Evolutionary conservation across 1,284 basidiomycete genomes (phyloP), one percentile per base, ranked within the genome.

Genomic region (Cutaneotrichosporon sp.): DNA sequence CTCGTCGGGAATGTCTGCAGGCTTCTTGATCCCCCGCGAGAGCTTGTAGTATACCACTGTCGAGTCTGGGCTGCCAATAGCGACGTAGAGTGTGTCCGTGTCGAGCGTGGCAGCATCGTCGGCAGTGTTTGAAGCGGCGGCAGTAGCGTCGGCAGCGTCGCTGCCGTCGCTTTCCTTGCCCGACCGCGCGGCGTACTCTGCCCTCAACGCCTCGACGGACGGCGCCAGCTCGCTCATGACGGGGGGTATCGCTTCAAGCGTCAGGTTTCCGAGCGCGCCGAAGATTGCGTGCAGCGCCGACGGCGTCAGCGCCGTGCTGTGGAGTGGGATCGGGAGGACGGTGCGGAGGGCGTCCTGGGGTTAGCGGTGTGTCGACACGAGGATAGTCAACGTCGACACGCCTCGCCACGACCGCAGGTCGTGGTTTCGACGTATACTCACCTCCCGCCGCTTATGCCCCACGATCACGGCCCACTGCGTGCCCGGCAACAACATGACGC

Each of bases 21-120:
- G 75, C 58, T 77, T 77, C 61, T 72, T 70, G 52, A 77, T 73
- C 2, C 75, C 75, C 47, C 69, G 72, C 10, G 69, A 64, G 10
- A 77, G 54, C 52, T 73, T 73, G 58, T 77, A 77, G 58, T 77
- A 77, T 3, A 77, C 75, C 8, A 75, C 67, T 0, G 71, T 75
- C 18, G 72, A 74, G 54, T 77, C 75, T 12, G 65, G 62, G 2
- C 66, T 65, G 5, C 66, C 65, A 34, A 76, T 74, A 2, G 72
- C 73, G 18, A 70, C 63, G 55, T 76, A 77, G 20, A 76, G 57
- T 34, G 68, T 72, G 34, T 72, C 69, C 39, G 54, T 58, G 53
- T 76, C 74, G 10, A 76, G 49, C 17, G 33, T 38, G 14, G 33
- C 20, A 22, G 22, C 40, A 17, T 30, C 46, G 45, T 60, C 52